Conservation (phyloP, 208 protist genomes). For the Novymonas esmeraldas region DNA sequence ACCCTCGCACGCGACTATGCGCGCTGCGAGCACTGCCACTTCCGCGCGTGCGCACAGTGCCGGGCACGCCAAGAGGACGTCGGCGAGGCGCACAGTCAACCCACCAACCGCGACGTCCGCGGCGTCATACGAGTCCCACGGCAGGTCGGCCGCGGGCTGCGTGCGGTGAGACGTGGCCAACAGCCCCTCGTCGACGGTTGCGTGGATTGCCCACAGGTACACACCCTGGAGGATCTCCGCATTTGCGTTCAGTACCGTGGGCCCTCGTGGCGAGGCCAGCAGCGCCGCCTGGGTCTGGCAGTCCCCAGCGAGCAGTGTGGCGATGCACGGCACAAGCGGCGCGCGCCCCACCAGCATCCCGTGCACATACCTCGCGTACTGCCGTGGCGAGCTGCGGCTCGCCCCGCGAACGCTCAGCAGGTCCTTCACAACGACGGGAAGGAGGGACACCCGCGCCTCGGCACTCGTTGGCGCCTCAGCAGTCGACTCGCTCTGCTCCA, state of each 20-base stretch:
- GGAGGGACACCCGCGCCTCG: constrained; percentile 10
- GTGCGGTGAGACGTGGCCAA: constrained; percentile 16
- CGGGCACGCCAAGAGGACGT: constrained; percentile 7
- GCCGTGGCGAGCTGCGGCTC: constrained; percentile 20
- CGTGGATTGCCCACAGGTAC: constrained; percentile 27
- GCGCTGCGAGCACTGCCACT: constrained; percentile 16
- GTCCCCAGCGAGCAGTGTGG: constrained; percentile 11
- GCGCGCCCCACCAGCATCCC: constrained; percentile 18
- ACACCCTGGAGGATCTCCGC: constrained; percentile 24
- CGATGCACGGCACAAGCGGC: constrained; percentile 25
- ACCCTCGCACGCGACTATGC: constrained; percentile 22
- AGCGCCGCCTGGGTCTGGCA: constrained; percentile 12
- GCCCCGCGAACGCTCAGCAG: constrained; percentile 19
- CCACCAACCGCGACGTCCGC: constrained; percentile 8
- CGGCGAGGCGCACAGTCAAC: constrained; percentile 13
- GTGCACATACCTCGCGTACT: constrained; percentile 27
- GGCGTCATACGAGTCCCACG: constrained; percentile 19
- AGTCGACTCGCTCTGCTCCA: constrained; percentile 4
- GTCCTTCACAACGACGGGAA: constrained; percentile 24
- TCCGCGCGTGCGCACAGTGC: not conserved
- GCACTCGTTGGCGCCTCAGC: not conserved
- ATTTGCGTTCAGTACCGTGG: constrained; percentile 17
- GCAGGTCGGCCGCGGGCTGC: constrained; percentile 13
- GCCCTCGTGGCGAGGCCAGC: constrained; percentile 6
- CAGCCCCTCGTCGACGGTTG: constrained; percentile 20